phyloP scores from a whole-genome alignment of 1,284 basidiomycete genomes.

The Malassezia psittaci region DNA sequence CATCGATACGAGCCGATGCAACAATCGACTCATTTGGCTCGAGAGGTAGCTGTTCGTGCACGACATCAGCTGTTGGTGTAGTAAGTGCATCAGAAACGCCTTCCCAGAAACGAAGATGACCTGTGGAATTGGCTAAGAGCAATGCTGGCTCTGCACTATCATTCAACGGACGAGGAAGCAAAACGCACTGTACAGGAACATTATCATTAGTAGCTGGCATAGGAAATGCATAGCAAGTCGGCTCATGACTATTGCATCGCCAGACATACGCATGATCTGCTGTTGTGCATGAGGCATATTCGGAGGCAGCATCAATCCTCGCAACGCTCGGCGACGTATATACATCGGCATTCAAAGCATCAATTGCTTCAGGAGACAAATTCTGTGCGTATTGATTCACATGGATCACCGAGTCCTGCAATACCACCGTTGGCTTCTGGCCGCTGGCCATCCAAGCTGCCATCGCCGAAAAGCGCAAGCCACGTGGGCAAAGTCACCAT shows the following conservation, averaged over 20 bases:
- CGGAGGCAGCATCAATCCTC: conserved; percentile 12
- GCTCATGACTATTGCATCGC: conserved; percentile 3
- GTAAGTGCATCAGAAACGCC: conserved; percentile 14
- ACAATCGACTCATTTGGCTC: conserved; percentile 2
- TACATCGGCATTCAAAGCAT: conserved; percentile 7
- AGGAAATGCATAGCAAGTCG: conserved; percentile 8
- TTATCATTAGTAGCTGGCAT: background rate
- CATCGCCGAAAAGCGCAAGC: conserved; percentile 2
- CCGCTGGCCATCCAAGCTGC: background rate
- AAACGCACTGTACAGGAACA: background rate
- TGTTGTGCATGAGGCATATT: conserved; percentile 11
- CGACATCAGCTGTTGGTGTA: too few relatives aligned
- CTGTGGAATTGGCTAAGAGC: conserved; percentile 3
- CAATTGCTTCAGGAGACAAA: background rate
- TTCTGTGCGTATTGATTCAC: conserved; percentile 6
- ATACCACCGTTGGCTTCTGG: conserved; percentile 5
- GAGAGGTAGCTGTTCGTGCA: conserved; percentile 1
- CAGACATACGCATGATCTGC: conserved; percentile 2
- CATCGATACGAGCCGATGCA: conserved; percentile 8
- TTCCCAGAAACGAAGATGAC: conserved; percentile 12
- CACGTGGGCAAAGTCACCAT: background rate
- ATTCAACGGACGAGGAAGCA: conserved; percentile 15
- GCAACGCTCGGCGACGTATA: conserved; percentile 7
- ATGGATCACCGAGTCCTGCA: conserved; percentile 13
- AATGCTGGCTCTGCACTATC: conserved; percentile 14